Evolutionary conservation across 768 basidiomycete species (phyloP), one percentile per base, ranked within the genome.

Genomic region (Lactifluus pinguis): DNA sequence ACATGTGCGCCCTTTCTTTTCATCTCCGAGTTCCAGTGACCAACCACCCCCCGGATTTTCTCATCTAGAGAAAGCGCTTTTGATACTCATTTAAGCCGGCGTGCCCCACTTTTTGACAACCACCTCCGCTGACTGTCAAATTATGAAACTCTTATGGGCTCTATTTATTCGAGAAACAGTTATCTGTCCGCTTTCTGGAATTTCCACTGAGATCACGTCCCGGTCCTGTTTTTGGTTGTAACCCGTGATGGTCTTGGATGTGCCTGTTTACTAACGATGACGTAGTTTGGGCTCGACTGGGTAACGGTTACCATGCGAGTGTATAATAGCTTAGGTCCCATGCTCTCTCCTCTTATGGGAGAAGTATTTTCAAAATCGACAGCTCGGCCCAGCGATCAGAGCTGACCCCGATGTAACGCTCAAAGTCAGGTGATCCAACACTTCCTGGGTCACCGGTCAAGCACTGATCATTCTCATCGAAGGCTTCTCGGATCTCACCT

Each of bases 241-340:
- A 56, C 44, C 7, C 36, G 55, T 34, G 60, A 32, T 36, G 19
- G 30, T n/a, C 29, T 49, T 21, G n/a, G 6, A 21, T 38, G 52
- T 49, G 41, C 51, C 30, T n/a, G 47, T 25, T 62, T 58, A 49
- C 34, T 38, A 62, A 62, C 52, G 3, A 62, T 62, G 61, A 62
- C 61, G 57, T 62, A 61, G 49, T 39, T 30, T n/a, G 60, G 60
- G 38, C 55, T 56, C 50, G 59, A 55, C 59, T 47, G 29, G 25
- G 10, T 21, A 42, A 47, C 21, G 41, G 34, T 42, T 19, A 36
- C 42, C 36, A 56, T n/a, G 41, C 5, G 21, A 29, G n/a, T 38
- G n/a, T 21, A n/a, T 36, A 49, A 30, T 29, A n/a, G n/a, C 25
- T 25, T 1, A 1, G 29, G 10, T 19, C 55, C 17, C 29, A 32